Evolutionary conservation across 148 eudicot genomes (phyloP).

Genomic region (Euryodendron excelsum): DNA sequence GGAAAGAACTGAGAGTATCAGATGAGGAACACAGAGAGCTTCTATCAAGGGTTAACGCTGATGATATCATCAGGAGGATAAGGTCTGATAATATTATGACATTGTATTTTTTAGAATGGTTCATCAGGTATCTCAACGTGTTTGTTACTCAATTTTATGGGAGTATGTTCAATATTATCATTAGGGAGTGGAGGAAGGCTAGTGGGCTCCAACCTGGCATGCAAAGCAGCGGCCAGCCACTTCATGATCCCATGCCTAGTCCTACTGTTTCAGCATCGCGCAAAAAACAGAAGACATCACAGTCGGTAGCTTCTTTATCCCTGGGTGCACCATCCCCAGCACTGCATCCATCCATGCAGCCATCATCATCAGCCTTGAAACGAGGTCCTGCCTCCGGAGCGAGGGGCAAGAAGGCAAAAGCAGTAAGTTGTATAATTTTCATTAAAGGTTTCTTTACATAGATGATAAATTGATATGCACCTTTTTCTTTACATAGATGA

Average conservation of each 20-base stretch:
- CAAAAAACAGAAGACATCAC: constrained; percentile 45
- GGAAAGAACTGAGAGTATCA: constrained; percentile 55
- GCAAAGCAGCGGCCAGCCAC: constrained; percentile 29
- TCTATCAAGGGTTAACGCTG: constrained; percentile 55
- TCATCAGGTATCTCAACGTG: neutral
- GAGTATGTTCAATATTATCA: constrained; percentile 6
- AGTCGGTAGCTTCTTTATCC: constrained; percentile 28
- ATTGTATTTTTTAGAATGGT: neutral
- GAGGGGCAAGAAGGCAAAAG: constrained; percentile 53
- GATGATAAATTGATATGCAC: neutral
- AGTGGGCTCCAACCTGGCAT: constrained; percentile 37
- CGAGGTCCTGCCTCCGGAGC: constrained; percentile 48
- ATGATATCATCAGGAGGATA: constrained; percentile 48
- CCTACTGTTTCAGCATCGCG: constrained; percentile 51
- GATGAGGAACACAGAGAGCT: constrained; percentile 69
- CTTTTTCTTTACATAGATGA: no score
- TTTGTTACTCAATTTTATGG: no score
- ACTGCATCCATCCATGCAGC: constrained; percentile 52
- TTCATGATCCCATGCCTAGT: constrained; percentile 35
- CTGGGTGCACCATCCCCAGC: constrained; percentile 52
- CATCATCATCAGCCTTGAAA: constrained; percentile 50
- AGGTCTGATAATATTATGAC: constrained; percentile 32
- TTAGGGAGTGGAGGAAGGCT: constrained; percentile 61
- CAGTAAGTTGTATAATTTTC: constrained; percentile 37
- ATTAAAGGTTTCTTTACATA: neutral